Evolutionary conservation across 192 early-diverging fungal species (phyloP).

Genomic region (Mortierella claussenii): DNA sequence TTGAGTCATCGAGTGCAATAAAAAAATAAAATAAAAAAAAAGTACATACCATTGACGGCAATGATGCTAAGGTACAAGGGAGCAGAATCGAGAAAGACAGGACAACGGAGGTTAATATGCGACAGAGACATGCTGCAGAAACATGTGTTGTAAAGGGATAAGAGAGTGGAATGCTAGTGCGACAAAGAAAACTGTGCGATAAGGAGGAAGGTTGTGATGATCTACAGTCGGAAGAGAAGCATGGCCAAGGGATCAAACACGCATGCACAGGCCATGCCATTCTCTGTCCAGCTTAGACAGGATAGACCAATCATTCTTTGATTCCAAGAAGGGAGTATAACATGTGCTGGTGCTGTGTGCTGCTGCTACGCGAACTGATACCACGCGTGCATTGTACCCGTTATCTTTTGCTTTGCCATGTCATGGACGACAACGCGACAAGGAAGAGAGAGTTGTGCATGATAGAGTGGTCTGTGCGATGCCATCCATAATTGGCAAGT

Average conservation of each 20-base stretch:
- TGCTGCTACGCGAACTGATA: background rate
- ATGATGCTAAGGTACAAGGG: slow-evolving; percentile 57
- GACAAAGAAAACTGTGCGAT: too few species aligned
- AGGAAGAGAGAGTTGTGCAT: background rate
- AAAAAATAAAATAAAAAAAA: background rate
- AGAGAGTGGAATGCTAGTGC: background rate
- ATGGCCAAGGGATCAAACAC: background rate
- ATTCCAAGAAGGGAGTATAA: too few species aligned
- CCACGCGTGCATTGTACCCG: too few species aligned
- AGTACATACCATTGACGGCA: slow-evolving; percentile 65
- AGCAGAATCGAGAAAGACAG: slow-evolving; percentile 1
- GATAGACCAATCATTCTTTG: too few species aligned
- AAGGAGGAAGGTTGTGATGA: too few species aligned
- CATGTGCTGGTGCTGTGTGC: too few species aligned
- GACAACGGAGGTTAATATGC: background rate
- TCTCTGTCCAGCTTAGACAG: too few species aligned
- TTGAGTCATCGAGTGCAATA: too few species aligned
- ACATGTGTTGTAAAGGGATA: background rate
- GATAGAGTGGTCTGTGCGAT: slow-evolving; percentile 2
- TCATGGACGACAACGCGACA: background rate
- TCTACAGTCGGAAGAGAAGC: too few species aligned
- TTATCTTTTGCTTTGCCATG: background rate
- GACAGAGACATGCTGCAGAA: too few species aligned
- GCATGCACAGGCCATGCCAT: too few species aligned
- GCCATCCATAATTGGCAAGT: slow-evolving; percentile 3